Evolutionary conservation across 2,329 filamentous ascomycete species (phyloP).

Genomic region (Clarireedia monteithiana): DNA sequence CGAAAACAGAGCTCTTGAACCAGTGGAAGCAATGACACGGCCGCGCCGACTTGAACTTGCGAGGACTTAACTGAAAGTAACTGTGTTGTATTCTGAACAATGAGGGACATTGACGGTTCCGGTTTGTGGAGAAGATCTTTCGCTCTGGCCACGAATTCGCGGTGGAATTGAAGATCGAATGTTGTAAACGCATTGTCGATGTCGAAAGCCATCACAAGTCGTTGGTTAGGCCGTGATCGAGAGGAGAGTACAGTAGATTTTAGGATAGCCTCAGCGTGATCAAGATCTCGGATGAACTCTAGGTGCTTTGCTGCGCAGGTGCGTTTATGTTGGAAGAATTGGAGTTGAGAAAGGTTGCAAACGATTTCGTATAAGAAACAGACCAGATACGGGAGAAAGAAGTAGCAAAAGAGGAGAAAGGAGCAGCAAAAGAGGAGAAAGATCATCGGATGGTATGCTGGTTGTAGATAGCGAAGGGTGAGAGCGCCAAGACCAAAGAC

Average conservation of each 20-base stretch:
- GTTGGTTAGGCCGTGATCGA: not conserved
- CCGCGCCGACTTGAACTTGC: no score
- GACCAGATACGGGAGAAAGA: no score
- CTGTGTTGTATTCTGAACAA: not conserved
- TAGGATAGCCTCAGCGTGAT: not conserved
- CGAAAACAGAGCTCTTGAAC: slow-evolving; percentile 5
- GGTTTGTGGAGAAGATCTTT: not conserved
- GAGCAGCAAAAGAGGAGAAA: no score
- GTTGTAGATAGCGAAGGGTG: no score
- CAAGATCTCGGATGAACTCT: not conserved
- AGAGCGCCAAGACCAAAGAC: no score
- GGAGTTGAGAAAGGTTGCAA: no score
- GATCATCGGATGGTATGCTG: no score
- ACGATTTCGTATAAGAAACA: no score
- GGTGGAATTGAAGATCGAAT: not conserved
- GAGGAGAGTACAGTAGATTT: not conserved
- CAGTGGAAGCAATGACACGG: not conserved
- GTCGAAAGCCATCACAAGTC: not conserved
- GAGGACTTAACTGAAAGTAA: no score
- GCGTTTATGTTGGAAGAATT: no score
- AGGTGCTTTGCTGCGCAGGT: not conserved
- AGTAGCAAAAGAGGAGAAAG: no score
- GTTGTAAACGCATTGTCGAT: slow-evolving; percentile 6
- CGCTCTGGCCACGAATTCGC: not conserved
- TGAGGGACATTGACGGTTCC: not conserved